A percentile compares a stretch with the other conserved stretches of the same genome.
Evolutionary conservation across 805 yeast species (phyloP).

Genomic region (Yamadazyma kitorensis): DNA sequence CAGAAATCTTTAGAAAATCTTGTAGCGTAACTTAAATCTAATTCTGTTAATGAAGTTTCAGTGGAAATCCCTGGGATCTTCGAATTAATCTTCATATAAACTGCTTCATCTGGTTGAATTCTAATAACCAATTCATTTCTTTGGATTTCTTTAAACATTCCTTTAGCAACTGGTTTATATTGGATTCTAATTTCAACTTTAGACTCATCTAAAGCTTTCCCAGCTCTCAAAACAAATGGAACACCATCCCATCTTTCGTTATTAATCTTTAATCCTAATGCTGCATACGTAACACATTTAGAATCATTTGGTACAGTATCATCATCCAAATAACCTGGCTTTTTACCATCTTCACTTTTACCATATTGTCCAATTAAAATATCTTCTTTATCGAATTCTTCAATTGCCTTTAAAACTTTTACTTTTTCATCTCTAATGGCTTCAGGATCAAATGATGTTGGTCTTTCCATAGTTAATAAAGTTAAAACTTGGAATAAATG

Average conservation of each 20-base stretch:
- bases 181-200: slow-evolving; percentile 95
- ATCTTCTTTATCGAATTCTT: slow-evolving; percentile 61
- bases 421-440: slow-evolving; percentile 96
- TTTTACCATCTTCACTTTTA: slow-evolving; percentile 78
- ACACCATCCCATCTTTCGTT: slow-evolving; percentile 99
- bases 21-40: slow-evolving; percentile 79
- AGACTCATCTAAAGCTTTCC: slow-evolving; percentile 93
- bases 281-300: slow-evolving; percentile 90
- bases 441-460: slow-evolving; percentile 87
- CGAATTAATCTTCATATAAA: slow-evolving; percentile 88
- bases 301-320: slow-evolving; percentile 80
- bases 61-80: slow-evolving; percentile 91
- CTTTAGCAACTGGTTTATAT: slow-evolving; percentile 80
- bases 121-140: slow-evolving; percentile 93
- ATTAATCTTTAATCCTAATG: slow-evolving; percentile 69
- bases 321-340: slow-evolving; percentile 91
- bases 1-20: slow-evolving; percentile 80
- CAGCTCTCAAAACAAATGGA: slow-evolving; percentile 93
- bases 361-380: slow-evolving; percentile 85
- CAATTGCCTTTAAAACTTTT: slow-evolving; percentile 79
- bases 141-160: slow-evolving; percentile 76
- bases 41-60: slow-evolving; percentile 79
- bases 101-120: slow-evolving; percentile 92
- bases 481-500: slow-evolving; percentile 93
- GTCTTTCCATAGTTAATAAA: slow-evolving; percentile 92